phyloP scores from a whole-genome alignment of 108 stramenopile genomes.

The Discostella stelligeroides region DNA sequence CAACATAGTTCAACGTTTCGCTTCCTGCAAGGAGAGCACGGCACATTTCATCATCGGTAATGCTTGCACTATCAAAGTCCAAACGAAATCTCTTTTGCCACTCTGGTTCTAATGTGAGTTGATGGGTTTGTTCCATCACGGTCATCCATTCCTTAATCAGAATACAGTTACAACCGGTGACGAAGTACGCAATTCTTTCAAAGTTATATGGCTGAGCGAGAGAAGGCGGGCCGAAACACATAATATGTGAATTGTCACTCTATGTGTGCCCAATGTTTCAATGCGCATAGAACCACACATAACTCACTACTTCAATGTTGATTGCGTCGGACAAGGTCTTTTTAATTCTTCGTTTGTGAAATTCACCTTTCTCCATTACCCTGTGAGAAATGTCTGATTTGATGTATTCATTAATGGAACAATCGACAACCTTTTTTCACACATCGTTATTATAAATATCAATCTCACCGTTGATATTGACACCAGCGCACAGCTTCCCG shows the following conservation, averaged over 20 bases:
- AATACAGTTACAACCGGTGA: slow-evolving; percentile 54
- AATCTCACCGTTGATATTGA: slow-evolving; percentile 75
- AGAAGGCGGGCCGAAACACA: neutral
- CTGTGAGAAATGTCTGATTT: slow-evolving; percentile 65
- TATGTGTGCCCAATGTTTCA: no score
- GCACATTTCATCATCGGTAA: slow-evolving; percentile 84
- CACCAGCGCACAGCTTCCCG: slow-evolving; percentile 62
- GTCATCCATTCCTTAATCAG: slow-evolving; percentile 67
- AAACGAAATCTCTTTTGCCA: slow-evolving; percentile 54
- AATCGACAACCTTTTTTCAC: neutral
- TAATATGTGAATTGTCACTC: neutral
- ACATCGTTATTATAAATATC: neutral
- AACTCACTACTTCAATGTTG: slow-evolving; percentile 81
- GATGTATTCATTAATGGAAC: neutral
- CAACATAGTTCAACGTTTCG: slow-evolving; percentile 49
- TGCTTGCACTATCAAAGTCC: slow-evolving; percentile 71
- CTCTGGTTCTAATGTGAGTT: slow-evolving; percentile 37
- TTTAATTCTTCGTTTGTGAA: slow-evolving; percentile 60
- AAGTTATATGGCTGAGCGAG: slow-evolving; percentile 79
- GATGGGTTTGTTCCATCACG: slow-evolving; percentile 52
- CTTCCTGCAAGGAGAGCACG: slow-evolving; percentile 41
- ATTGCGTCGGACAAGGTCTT: slow-evolving; percentile 88
- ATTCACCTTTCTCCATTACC: slow-evolving; percentile 61
- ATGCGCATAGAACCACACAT: no score
- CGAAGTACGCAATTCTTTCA: slow-evolving; percentile 82